Evolutionary conservation across 2,329 filamentous ascomycete genomes (phyloP).

Genomic region (Penicillium nordicum): DNA sequence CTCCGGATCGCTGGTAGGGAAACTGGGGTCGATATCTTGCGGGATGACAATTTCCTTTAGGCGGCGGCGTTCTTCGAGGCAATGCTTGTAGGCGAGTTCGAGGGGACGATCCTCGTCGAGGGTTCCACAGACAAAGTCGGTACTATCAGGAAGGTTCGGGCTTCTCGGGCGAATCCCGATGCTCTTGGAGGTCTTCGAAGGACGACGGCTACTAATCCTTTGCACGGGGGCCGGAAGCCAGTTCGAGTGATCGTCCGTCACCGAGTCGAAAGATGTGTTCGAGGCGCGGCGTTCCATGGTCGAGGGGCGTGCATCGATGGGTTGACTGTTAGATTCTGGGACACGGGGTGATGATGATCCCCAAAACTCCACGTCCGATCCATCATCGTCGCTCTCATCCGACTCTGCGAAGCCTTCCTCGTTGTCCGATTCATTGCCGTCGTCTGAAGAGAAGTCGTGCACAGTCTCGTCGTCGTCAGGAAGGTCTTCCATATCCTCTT

Average conservation of each 20-base stretch:
- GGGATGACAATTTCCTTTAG: conserved; percentile 79
- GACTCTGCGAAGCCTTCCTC: conserved; percentile 68
- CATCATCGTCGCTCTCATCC: conserved; percentile 60
- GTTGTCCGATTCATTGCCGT: conserved; percentile 79
- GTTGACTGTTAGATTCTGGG: conserved; percentile 54
- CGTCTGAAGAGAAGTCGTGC: conserved; percentile 50
- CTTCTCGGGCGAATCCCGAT: conserved; percentile 63
- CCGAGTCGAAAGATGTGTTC: conserved; percentile 54
- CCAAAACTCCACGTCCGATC: conserved; percentile 65
- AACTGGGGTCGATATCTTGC: conserved; percentile 97
- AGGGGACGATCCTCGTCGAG: conserved; percentile 90
- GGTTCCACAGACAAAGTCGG: conserved; percentile 98
- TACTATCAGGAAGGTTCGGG: conserved; percentile 89
- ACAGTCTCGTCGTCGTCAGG: conserved; percentile 62
- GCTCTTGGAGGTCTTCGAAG: conserved; percentile 36
- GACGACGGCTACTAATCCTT: conserved; percentile 27
- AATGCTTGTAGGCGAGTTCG: conserved; percentile 89
- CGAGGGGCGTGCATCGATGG: conserved; percentile 48
- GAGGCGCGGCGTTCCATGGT: conserved; percentile 48
- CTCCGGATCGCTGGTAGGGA: conserved; percentile 90
- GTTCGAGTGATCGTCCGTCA: conserved; percentile 32
- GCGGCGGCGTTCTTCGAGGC: conserved; percentile 74
- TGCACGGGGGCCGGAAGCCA: conserved; percentile 33
- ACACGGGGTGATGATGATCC: conserved; percentile 45
- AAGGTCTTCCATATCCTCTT: conserved; percentile 62